These are phyloP conservation scores for Actinomortierella ambigua DNA, from an alignment of 371 early-diverging fungal genomes.

Conservation along the genomic window DNA sequence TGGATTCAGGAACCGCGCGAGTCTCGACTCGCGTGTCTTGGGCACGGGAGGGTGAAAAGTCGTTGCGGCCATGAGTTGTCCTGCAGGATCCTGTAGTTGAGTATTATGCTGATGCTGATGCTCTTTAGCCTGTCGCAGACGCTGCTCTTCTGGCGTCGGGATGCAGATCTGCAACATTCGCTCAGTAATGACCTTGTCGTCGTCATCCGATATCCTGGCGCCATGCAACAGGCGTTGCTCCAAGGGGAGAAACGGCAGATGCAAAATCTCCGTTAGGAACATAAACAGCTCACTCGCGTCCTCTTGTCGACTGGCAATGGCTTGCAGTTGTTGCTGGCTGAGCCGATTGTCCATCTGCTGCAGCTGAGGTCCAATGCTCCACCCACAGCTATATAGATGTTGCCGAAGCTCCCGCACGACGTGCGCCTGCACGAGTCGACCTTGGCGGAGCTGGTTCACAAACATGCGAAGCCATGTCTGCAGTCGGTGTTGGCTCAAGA, in stretches of 20 bases:
- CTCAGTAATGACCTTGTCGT: slow-evolving; percentile 63
- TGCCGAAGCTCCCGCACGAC: slow-evolving; percentile 54
- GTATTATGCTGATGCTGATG: not conserved
- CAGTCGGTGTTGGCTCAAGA: slow-evolving; percentile 38
- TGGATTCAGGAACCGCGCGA: too few relatives aligned
- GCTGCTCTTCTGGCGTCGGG: slow-evolving; percentile 31
- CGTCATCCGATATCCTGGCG: slow-evolving; percentile 54
- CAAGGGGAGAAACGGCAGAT: slow-evolving; percentile 62
- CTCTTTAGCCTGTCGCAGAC: not conserved
- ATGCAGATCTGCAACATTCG: slow-evolving; percentile 56
- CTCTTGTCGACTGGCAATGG: slow-evolving; percentile 57
- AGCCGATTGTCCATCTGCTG: not conserved
- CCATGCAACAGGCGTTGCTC: slow-evolving; percentile 62
- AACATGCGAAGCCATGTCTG: slow-evolving; percentile 58
- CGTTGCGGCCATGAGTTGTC: too few relatives aligned
- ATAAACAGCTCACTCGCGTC: slow-evolving; percentile 63
- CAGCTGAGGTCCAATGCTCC: slow-evolving; percentile 46
- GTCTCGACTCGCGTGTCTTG: too few relatives aligned
- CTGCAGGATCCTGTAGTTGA: too few relatives aligned
- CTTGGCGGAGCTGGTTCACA: slow-evolving; percentile 60
- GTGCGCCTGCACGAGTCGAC: slow-evolving; percentile 49
- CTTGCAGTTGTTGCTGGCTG: slow-evolving; percentile 30
- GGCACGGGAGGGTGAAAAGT: too few relatives aligned
- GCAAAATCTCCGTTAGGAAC: slow-evolving; percentile 58
- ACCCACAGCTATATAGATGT: slow-evolving; percentile 52